These are phyloP conservation scores for Mycena leptocephala DNA, from an alignment of 768 basidiomycete genomes.

Conservation along the genomic window DNA sequence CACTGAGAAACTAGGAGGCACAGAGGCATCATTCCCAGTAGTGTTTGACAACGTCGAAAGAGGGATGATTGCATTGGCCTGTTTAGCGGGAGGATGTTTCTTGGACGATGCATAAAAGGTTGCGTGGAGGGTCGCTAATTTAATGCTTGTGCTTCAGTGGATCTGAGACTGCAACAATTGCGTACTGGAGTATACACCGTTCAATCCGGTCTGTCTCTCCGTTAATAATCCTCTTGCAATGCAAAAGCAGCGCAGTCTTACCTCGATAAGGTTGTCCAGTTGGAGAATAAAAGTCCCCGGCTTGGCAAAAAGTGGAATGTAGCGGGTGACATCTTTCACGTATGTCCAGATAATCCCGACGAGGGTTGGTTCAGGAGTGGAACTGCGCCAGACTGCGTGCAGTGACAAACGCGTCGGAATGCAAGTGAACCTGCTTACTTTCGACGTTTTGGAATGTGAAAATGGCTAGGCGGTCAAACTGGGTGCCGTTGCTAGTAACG, in stretches of 20 bases:
- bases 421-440: constrained; percentile 61
- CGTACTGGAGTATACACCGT: constrained; percentile 81
- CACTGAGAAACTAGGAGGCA: constrained; percentile 84
- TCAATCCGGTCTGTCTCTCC: constrained; percentile 58
- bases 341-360: constrained; percentile 87
- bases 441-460: constrained; percentile 88
- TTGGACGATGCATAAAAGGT: constrained; percentile 80
- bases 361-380: constrained; percentile 83
- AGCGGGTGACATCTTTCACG: constrained; percentile 83
- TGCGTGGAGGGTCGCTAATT: constrained; percentile 74
- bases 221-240: background rate
- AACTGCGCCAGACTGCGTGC: constrained; percentile 72
- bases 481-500: constrained; percentile 84
- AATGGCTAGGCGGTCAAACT: constrained; percentile 80
- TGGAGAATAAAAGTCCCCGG: constrained; percentile 81
- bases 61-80: constrained; percentile 79
- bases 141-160: background rate
- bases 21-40: constrained; percentile 81
- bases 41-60: constrained; percentile 76
- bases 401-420: too few species aligned
- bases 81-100: constrained; percentile 69
- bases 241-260: background rate
- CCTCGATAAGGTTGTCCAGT: constrained; percentile 75
- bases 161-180: background rate
- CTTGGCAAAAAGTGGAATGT: constrained; percentile 78